Evolutionary conservation across 2,329 filamentous ascomycete species (phyloP).

Genomic region (Septoria linicola): DNA sequence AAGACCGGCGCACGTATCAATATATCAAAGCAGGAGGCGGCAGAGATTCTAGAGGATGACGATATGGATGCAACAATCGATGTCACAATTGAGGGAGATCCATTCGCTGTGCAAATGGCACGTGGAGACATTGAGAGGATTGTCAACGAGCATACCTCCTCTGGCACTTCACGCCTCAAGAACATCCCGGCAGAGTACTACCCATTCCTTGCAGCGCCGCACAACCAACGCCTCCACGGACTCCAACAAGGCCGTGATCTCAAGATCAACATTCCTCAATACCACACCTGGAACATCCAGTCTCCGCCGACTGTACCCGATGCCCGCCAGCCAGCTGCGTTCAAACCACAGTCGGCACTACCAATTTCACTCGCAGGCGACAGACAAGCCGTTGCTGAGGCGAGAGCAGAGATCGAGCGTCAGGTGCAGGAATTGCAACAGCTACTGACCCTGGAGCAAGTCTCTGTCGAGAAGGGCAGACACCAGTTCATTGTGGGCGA

Average conservation of each 20-base stretch:
- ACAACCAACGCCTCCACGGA: constrained; percentile 65
- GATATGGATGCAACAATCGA: constrained; percentile 78
- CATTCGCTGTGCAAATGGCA: constrained; percentile 80
- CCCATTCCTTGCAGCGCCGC: constrained; percentile 84
- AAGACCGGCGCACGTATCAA: constrained; percentile 88
- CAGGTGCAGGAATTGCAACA: constrained; percentile 72
- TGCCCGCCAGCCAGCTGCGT: constrained; percentile 66
- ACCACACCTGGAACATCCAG: constrained; percentile 69
- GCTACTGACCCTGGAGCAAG: constrained; percentile 73
- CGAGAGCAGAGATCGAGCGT: constrained; percentile 76
- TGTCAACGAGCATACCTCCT: constrained; percentile 79
- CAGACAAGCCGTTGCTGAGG: constrained; percentile 74
- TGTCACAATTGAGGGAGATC: constrained; percentile 86
- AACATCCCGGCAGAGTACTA: constrained; percentile 89
- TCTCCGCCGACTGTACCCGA: constrained; percentile 63
- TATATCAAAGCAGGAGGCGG: constrained; percentile 76
- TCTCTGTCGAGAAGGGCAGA: constrained; percentile 78
- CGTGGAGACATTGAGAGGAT: constrained; percentile 82
- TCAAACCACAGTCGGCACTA: constrained; percentile 68
- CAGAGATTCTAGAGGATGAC: constrained; percentile 58
- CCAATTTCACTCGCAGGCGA: constrained; percentile 87
- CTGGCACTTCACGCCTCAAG: constrained; percentile 76
- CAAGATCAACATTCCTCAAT: constrained; percentile 77
- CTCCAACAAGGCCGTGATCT: constrained; percentile 74
- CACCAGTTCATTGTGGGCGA: constrained; percentile 95